phyloP scores from a whole-genome alignment of 2,329 filamentous ascomycete genomes.

The Curvularia lunata region DNA sequence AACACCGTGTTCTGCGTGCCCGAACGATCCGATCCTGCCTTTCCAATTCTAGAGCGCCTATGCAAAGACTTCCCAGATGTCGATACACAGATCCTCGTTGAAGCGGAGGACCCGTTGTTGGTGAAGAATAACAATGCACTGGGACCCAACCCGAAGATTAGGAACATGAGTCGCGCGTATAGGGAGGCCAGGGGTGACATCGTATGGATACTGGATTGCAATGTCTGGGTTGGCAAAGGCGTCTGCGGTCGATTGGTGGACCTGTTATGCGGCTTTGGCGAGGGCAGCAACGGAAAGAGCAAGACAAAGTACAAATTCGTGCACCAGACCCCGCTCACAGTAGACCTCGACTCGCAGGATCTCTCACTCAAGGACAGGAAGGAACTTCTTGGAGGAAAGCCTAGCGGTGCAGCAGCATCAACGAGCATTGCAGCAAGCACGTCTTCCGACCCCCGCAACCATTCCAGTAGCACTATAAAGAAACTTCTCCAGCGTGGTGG shows the following conservation, averaged over 20 bases:
- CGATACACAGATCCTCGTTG: constrained; percentile 77
- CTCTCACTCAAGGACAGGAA: constrained; percentile 41
- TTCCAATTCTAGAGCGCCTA: constrained; percentile 73
- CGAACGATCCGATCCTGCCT: constrained; percentile 75
- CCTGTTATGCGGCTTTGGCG: constrained; percentile 74
- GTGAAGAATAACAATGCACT: constrained; percentile 65
- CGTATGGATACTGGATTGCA: constrained; percentile 95
- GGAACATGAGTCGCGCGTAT: constrained; percentile 94
- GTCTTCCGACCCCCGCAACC: constrained; percentile 33
- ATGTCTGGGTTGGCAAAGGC: constrained; percentile 85
- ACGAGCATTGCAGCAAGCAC: constrained; percentile 38
- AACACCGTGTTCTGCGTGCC: constrained; percentile 85
- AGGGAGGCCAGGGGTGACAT: constrained; percentile 84
- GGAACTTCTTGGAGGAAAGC: constrained; percentile 35
- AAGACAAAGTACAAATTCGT: constrained; percentile 78
- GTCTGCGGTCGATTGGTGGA: constrained; percentile 90
- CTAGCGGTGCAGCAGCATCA: constrained; percentile 24
- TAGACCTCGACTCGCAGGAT: constrained; percentile 64
- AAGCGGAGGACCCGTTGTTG: constrained; percentile 76
- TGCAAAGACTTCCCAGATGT: constrained; percentile 73
- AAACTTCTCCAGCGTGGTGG: constrained; percentile 62
- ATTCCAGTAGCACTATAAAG: constrained; percentile 30
- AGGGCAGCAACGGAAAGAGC: constrained; percentile 24
- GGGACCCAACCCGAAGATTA: constrained; percentile 97
- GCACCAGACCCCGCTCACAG: constrained; percentile 86